A percentile compares a stretch with the other conserved stretches of the same genome.
These are phyloP conservation scores for Epichloe glyceriae DNA, from an alignment of 2,329 filamentous ascomycete species.

Conservation along the genomic window DNA sequence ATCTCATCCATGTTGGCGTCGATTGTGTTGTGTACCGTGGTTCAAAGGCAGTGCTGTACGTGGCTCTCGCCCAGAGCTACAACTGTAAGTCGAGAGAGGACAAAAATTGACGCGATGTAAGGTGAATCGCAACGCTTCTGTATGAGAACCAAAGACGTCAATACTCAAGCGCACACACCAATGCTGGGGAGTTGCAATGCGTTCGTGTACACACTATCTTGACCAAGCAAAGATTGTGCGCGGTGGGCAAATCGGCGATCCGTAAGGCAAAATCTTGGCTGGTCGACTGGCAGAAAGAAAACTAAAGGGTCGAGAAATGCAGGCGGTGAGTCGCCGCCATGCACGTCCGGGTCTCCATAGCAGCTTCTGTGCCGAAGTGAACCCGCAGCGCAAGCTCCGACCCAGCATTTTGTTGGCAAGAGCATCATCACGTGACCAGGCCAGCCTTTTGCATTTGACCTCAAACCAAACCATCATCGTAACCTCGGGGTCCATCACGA, in stretches of 20 bases:
- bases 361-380: too few species aligned
- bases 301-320: constrained; percentile 3
- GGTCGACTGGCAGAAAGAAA: constrained; percentile 16
- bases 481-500: constrained; percentile 17
- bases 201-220: not conserved
- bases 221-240: not conserved
- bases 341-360: too few species aligned
- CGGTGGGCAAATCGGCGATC: constrained; percentile 4
- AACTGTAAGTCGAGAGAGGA: not conserved
- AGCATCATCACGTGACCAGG: constrained; percentile 9
- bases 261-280: constrained; percentile 1
- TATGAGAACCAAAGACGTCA: not conserved
- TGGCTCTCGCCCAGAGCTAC: not conserved
- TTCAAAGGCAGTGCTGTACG: not conserved
- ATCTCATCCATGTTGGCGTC: constrained; percentile 56
- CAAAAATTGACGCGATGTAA: not conserved
- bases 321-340: constrained; percentile 13
- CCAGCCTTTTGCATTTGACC: constrained; percentile 19
- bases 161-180: constrained; percentile 8
- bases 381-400: too few species aligned
- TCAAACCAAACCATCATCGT: constrained; percentile 17
- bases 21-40: not conserved
- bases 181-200: constrained; percentile 11
- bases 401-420: not conserved
- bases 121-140: not conserved